These are phyloP conservation scores for Pseudozyma thailandica DNA, from an alignment of 1,284 basidiomycete genomes.

Conservation along the genomic window DNA sequence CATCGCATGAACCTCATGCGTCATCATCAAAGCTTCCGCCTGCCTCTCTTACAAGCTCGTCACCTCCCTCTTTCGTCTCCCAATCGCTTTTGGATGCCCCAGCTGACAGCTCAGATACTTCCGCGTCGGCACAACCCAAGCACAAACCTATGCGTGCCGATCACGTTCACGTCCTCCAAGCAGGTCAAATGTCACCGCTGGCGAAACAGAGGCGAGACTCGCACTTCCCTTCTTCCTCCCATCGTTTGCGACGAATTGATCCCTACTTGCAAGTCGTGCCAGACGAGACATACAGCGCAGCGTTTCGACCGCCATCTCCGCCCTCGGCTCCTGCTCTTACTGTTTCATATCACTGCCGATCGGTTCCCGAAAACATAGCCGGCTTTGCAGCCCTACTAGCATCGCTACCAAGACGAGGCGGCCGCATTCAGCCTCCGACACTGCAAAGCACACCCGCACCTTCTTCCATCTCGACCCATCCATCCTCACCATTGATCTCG, in stretches of 20 bases:
- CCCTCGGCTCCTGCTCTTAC: slow-evolving; percentile 45
- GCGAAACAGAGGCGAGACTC: slow-evolving; percentile 15
- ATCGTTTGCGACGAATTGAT: slow-evolving; percentile 6
- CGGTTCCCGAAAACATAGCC: slow-evolving; percentile 24
- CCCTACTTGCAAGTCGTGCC: slow-evolving; percentile 21
- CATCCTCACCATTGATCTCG: slow-evolving; percentile 31
- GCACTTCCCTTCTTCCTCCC: background rate
- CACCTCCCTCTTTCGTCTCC: slow-evolving; percentile 1
- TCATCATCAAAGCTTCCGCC: background rate
- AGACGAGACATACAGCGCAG: slow-evolving; percentile 18
- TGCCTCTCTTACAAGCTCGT: background rate
- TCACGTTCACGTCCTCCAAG: background rate
- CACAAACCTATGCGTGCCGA: too few relatives aligned
- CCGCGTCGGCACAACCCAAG: too few relatives aligned
- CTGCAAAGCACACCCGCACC: slow-evolving; percentile 30
- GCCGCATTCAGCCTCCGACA: slow-evolving; percentile 4
- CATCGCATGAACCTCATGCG: background rate
- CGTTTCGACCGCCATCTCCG: slow-evolving; percentile 43
- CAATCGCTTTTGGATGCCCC: background rate
- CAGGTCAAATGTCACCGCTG: slow-evolving; percentile 15
- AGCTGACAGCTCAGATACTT: background rate
- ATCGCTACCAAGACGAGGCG: slow-evolving; percentile 17
- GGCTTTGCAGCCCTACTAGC: slow-evolving; percentile 28
- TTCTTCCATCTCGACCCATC: slow-evolving; percentile 38
- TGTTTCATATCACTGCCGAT: slow-evolving; percentile 41